A percentile compares a stretch with the other conserved stretches of the same genome.
These are phyloP conservation scores for Monilinia polystroma DNA, from an alignment of 2,329 filamentous ascomycete species.

Conservation along the genomic window DNA sequence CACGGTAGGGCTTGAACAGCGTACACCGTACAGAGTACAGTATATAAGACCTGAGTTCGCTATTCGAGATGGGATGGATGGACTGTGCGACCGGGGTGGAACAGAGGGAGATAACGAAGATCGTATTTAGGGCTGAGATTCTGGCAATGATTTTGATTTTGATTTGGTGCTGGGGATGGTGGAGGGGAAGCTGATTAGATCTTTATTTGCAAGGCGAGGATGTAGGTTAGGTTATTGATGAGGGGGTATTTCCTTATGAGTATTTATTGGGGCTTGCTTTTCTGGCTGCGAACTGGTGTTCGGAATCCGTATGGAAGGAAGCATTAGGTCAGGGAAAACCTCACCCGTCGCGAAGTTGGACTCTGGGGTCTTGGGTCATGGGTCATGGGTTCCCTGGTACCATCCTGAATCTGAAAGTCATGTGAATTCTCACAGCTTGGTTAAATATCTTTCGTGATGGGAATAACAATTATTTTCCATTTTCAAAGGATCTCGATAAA, in stretches of 20 bases:
- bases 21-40: background rate
- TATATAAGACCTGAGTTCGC: background rate
- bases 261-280: background rate
- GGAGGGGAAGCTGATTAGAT: background rate
- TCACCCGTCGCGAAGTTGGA: background rate
- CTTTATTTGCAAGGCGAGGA: background rate
- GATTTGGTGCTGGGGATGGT: background rate
- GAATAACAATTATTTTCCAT: background rate
- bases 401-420: background rate
- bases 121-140: constrained; percentile 14
- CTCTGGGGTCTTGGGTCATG: background rate
- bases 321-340: too few relatives aligned
- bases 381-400: background rate
- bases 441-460: background rate
- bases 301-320: background rate
- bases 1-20: background rate
- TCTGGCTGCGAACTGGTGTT: too few relatives aligned
- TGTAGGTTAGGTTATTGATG: background rate
- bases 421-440: background rate
- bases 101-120: background rate
- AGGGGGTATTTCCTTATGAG: background rate
- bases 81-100: background rate
- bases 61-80: background rate
- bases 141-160: background rate
- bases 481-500: background rate